These are phyloP conservation scores for Pseudonectria foliicola DNA, from an alignment of 2,329 filamentous ascomycete species.

Conservation along the genomic window DNA sequence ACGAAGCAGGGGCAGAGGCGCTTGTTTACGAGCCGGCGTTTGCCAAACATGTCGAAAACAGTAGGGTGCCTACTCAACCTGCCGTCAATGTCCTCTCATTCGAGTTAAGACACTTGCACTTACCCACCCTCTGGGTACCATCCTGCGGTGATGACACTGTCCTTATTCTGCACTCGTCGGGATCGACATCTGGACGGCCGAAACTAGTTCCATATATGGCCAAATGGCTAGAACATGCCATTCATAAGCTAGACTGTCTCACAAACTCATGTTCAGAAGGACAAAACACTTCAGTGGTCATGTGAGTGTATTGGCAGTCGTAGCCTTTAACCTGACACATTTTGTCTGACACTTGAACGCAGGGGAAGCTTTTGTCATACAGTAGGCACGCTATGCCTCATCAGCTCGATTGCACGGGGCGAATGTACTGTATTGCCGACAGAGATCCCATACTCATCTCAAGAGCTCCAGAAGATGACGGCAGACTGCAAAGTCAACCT, in stretches of 20 bases:
- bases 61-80: constrained; percentile 3
- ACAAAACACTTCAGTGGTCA: background rate
- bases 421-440: constrained; percentile 11
- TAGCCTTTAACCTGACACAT: fast-evolving
- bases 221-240: constrained; percentile 6
- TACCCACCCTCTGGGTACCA: constrained; percentile 1
- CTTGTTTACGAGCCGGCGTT: constrained; percentile 8
- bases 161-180: constrained; percentile 15
- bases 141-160: constrained; percentile 2
- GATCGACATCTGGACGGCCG: constrained; percentile 13
- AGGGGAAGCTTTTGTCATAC: constrained; percentile 17
- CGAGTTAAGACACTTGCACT: background rate
- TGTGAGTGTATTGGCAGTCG: constrained; percentile 3
- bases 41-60: background rate
- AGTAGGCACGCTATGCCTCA: constrained; percentile 1
- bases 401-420: constrained; percentile 3
- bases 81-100: background rate
- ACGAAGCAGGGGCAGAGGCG: constrained; percentile 4
- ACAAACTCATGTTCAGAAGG: background rate
- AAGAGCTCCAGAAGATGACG: constrained; percentile 6
- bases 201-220: constrained; percentile 15
- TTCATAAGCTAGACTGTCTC: background rate
- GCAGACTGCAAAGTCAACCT: constrained; percentile 4
- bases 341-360: background rate
- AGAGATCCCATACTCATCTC: constrained; percentile 2